phyloP scores from a whole-genome alignment of 148 eudicot species.

The Rhododendron simsii region DNA sequence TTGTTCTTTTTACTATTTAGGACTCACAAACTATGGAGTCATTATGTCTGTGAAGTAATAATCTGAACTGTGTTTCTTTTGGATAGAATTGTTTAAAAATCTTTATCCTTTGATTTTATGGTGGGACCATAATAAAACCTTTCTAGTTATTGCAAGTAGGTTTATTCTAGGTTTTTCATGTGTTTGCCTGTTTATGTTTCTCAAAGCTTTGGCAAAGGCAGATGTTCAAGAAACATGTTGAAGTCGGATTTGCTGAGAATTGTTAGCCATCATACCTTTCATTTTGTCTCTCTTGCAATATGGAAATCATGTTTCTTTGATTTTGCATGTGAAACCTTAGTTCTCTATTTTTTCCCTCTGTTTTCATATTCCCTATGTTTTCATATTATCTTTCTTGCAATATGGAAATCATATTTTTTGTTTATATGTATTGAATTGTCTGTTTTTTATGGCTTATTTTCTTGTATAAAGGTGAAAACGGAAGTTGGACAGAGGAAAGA shows the following conservation, averaged over 20 bases:
- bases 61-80: slow-evolving; percentile 5
- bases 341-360: background rate
- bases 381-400: background rate
- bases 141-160: background rate
- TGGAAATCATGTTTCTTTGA: background rate
- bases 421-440: background rate
- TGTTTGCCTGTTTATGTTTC: background rate
- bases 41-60: background rate
- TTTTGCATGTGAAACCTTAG: background rate
- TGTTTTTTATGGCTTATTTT: background rate
- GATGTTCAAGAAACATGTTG: background rate
- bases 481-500: background rate
- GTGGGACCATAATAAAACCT: background rate
- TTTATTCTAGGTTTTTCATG: background rate
- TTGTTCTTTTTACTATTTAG: background rate
- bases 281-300: no score
- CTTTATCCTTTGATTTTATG: background rate
- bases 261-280: background rate
- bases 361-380: background rate
- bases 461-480: background rate
- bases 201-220: background rate
- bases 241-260: background rate
- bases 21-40: background rate
- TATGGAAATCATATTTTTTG: background rate
- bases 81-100: slow-evolving; percentile 3